Base-by-base conservation (phyloP, 2,329 filamentous ascomycete species). In the Drechslerella dactyloides region DNA sequence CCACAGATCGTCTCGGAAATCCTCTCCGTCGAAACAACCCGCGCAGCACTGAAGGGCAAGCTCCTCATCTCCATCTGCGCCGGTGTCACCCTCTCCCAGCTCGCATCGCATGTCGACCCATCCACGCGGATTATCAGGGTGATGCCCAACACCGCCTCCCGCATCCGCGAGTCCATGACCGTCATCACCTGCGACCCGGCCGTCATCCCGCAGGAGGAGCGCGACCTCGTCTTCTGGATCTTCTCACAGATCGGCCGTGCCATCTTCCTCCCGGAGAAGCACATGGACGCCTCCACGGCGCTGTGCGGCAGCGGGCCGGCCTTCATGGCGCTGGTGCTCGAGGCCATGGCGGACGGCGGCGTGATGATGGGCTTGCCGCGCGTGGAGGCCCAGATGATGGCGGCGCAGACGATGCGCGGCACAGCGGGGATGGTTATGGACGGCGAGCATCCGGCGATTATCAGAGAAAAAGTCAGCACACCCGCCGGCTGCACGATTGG, bases 121-220 rank as follows among this genome's bases (percentile, higher is more conserved):
- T 82, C 73, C 80, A 81, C 75, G 21, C 82, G 85, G 46, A 84
- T 94, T 50, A 87, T 96, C 2, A 84, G 91, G 33, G 90, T 89
- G 61, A 91, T 96, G 86, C 91, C 91, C 75, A 96, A 96, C 81
- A 93, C 90, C 0, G 90, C 91, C 10, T 87, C 88, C 24, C 75
- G 75, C 54, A 89, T 96, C 66, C 82, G 90, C 52, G 88, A 96
- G 80, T 88, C 86, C 75, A 94, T 94, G 90, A 93, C 89, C 2
- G 87, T 94, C 60, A 89, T 96, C 75, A 87, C 86, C 53, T 86
- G 84, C 51, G 62, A 64, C 1, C 85, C 87, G 7, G 83, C 87
- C 1, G 81, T 90, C 13, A 82, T 84, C 3, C 77, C 82, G 0
- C 80, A 82, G 17, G 83, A 83, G 30, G 81, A 84, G 51, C 80